A percentile compares a stretch with the other conserved stretches of the same genome.
Conservation (phyloP, 345 rosid genomes). For the Populus pruinosa region DNA sequence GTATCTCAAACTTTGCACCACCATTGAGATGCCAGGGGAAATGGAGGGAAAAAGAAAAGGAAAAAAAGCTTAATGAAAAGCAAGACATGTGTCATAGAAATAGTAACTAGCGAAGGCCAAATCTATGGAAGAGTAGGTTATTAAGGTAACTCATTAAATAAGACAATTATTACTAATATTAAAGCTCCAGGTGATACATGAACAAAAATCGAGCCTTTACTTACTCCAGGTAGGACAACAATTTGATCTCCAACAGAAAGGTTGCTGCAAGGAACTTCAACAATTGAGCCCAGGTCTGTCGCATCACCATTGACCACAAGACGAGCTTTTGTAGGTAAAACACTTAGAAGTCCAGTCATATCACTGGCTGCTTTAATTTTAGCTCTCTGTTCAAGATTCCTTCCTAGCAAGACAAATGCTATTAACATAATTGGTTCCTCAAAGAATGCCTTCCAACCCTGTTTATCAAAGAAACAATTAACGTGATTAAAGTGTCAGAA, state of each 20-base stretch:
- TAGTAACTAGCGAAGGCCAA: not conserved
- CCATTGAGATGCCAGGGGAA: not conserved
- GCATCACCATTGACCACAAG: constrained; percentile 59
- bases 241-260: constrained; percentile 85
- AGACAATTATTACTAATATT: constrained; percentile 3
- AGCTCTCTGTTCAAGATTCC: constrained; percentile 98
- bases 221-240: constrained; percentile 90
- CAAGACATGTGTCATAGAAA: not conserved
- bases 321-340: constrained; percentile 91
- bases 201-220: constrained; percentile 34
- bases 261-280: constrained; percentile 82
- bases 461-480: constrained; percentile 27
- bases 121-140: not conserved
- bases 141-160: constrained; percentile 5
- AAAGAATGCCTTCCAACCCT: constrained; percentile 98
- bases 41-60: not conserved
- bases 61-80: not conserved
- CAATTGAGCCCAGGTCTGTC: constrained; percentile 41
- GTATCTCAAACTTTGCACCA: not conserved
- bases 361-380: constrained; percentile 96
- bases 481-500: constrained; percentile 14
- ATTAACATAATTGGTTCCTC: constrained; percentile 96
- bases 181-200: constrained; percentile 5
- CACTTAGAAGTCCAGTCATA: constrained; percentile 87
- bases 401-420: constrained; percentile 90